Evolutionary conservation across 2,329 filamentous ascomycete genomes (phyloP).

Genomic region (Chaetomium sp.): DNA sequence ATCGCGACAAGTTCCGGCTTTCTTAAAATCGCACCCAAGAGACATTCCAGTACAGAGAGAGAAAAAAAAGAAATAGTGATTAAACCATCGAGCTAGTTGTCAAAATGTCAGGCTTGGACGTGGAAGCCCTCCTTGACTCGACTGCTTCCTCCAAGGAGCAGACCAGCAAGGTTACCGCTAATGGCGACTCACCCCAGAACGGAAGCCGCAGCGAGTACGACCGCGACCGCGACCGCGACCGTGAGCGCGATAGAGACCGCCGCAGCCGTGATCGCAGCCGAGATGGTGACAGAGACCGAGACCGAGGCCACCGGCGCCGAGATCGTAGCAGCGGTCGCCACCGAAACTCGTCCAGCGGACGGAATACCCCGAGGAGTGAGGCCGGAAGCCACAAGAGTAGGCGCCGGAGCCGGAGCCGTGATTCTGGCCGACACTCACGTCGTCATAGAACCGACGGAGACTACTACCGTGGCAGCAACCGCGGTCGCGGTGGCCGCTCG

Average conservation of each 20-base stretch:
- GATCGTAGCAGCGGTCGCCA: constrained; percentile 57
- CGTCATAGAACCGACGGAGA: constrained; percentile 70
- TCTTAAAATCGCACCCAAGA: background rate
- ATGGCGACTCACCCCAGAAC: constrained; percentile 61
- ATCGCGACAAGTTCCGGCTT: background rate
- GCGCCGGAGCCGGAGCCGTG: constrained; percentile 76
- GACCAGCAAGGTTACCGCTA: constrained; percentile 49
- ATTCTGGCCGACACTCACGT: constrained; percentile 73
- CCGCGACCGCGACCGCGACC: constrained; percentile 42
- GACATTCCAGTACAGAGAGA: background rate
- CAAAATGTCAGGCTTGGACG: constrained; percentile 70
- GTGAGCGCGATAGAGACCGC: constrained; percentile 31
- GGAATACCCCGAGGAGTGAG: constrained; percentile 71
- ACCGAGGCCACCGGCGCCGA: constrained; percentile 44
- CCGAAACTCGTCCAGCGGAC: constrained; percentile 57
- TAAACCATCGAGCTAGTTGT: constrained; percentile 5
- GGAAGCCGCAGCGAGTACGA: constrained; percentile 46
- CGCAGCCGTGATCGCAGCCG: constrained; percentile 50
- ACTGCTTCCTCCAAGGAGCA: constrained; percentile 65
- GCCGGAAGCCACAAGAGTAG: constrained; percentile 79
- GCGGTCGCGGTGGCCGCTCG: constrained; percentile 61
- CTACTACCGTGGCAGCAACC: constrained; percentile 64
- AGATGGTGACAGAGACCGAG: constrained; percentile 38
- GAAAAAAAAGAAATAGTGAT: constrained; percentile 1
- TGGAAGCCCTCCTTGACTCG: constrained; percentile 88